These are phyloP conservation scores for Sporothrix brasiliensis DNA, from an alignment of 2,329 filamentous ascomycete species.

Conservation along the genomic window DNA sequence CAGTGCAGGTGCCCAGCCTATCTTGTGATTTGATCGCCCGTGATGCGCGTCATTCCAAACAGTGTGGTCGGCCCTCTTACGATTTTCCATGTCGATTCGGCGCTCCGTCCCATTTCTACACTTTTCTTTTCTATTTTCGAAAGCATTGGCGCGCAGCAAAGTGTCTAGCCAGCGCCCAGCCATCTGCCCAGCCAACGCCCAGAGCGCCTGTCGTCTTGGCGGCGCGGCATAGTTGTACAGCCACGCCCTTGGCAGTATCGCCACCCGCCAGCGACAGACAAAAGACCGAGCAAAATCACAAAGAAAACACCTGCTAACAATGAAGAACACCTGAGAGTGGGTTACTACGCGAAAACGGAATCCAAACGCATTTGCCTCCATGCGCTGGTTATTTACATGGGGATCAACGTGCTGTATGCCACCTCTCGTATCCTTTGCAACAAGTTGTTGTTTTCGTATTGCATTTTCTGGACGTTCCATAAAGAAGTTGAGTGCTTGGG, in stretches of 20 bases:
- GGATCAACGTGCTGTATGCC: not conserved
- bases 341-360: constrained; percentile 1
- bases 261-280: constrained; percentile 1
- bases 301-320: not conserved
- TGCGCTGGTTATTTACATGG: not conserved
- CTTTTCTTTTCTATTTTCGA: constrained; percentile 10
- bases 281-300: not conserved
- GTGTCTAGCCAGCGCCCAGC: not conserved
- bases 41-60: constrained; percentile 17
- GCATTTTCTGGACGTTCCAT: not conserved
- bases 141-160: constrained; percentile 20
- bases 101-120: not conserved
- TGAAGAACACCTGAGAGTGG: not conserved
- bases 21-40: not conserved
- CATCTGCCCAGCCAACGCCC: constrained; percentile 22
- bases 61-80: not conserved
- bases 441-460: not conserved
- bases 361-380: not conserved
- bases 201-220: constrained; percentile 23
- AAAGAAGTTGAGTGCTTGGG: not conserved
- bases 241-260: constrained; percentile 22
- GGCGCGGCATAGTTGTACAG: constrained; percentile 17
- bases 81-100: not conserved
- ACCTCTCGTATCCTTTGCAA: not conserved
- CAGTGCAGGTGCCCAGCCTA: constrained; percentile 6